Evolutionary conservation across 805 yeast species (phyloP).

Genomic region (Saturnispora zaruensis): DNA sequence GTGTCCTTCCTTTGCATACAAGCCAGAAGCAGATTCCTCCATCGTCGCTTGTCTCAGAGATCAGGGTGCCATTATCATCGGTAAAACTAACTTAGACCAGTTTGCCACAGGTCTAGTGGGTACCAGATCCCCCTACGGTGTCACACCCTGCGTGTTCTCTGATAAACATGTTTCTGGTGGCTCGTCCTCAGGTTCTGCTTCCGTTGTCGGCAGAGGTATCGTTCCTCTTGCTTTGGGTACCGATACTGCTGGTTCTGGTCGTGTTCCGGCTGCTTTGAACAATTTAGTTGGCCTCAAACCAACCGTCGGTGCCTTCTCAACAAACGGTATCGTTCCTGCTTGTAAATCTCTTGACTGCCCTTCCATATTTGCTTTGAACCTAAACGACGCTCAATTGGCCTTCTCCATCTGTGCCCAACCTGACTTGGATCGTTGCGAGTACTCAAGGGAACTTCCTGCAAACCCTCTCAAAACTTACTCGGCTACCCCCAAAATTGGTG

Average conservation of each 20-base stretch:
- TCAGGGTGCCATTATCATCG: constrained; percentile 90
- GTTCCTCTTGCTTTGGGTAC: constrained; percentile 90
- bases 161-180: constrained; percentile 85
- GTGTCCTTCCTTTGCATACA: constrained; percentile 74
- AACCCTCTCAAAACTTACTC: constrained; percentile 56
- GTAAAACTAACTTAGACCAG: constrained; percentile 93
- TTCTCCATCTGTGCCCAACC: constrained; percentile 64
- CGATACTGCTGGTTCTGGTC: constrained; percentile 96
- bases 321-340: constrained; percentile 94
- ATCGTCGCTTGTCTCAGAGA: constrained; percentile 63
- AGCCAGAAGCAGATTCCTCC: constrained; percentile 65
- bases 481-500: constrained; percentile 56
- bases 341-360: constrained; percentile 92
- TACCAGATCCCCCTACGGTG: constrained; percentile 89
- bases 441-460: constrained; percentile 66
- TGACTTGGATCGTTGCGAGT: constrained; percentile 65
- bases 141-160: constrained; percentile 72
- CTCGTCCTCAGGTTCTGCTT: constrained; percentile 93
- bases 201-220: constrained; percentile 79
- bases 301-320: constrained; percentile 77
- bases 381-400: constrained; percentile 75
- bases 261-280: constrained; percentile 94
- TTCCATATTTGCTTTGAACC: constrained; percentile 68
- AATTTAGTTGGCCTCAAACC: constrained; percentile 91
- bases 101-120: constrained; percentile 98